These are phyloP conservation scores for Melastoma candidum DNA, from an alignment of 441 rosid genomes.

Conservation along the genomic window DNA sequence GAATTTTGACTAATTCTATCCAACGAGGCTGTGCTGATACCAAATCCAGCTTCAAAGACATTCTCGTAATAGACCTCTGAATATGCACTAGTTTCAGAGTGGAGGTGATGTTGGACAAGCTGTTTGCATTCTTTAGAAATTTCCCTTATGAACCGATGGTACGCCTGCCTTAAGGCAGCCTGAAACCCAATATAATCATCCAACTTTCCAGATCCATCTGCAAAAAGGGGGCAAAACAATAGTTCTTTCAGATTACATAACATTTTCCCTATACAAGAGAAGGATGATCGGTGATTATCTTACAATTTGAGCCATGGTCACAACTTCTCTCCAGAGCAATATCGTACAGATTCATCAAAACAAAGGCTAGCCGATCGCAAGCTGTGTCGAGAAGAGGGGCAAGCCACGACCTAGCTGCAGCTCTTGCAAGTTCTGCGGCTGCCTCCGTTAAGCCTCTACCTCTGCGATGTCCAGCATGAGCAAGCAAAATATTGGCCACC, in stretches of 20 bases:
- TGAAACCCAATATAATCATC: constrained; percentile 83
- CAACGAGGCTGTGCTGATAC: constrained; percentile 27
- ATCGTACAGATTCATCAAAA: constrained; percentile 74
- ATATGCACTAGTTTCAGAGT: constrained; percentile 91
- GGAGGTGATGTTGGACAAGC: constrained; percentile 82
- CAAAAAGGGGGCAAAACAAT: constrained; percentile 7
- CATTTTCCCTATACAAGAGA: neutral
- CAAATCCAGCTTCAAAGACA: constrained; percentile 52
- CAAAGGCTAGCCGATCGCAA: constrained; percentile 86
- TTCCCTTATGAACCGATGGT: constrained; percentile 57
- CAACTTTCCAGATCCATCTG: constrained; percentile 68
- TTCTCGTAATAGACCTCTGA: constrained; percentile 83
- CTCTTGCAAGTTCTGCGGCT: constrained; percentile 88
- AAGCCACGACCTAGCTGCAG: constrained; percentile 94
- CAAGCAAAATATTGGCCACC: constrained; percentile 92
- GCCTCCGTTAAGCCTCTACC: constrained; percentile 88
- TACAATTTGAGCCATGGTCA: constrained; percentile 51
- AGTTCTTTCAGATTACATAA: neutral
- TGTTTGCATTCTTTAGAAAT: constrained; percentile 85
- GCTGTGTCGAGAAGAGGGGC: constrained; percentile 94
- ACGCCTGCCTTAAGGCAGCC: constrained; percentile 74
- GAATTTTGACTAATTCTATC: constrained; percentile 41
- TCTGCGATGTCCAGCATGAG: constrained; percentile 87
- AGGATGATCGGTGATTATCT: constrained; percentile 21
- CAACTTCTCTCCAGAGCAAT: constrained; percentile 75